Evolutionary conservation across 148 eudicot genomes (phyloP), one percentile per base, ranked within the genome.

Genomic region (Rhododendron mucronatum): DNA sequence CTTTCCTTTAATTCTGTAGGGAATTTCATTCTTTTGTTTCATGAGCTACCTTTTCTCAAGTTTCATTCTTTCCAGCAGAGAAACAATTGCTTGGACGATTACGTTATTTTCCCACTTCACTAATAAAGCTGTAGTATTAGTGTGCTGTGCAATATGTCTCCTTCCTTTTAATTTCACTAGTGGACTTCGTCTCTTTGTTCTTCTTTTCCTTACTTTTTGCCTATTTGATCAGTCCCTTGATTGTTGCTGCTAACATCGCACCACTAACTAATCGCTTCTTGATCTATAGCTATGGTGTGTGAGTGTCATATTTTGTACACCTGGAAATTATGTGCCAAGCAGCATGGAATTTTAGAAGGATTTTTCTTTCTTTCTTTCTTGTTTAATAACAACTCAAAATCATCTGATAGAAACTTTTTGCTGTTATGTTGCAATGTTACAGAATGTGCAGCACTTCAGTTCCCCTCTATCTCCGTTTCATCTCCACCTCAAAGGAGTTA

Each of bases 31-130:
- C 81, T 71, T 23, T n/a, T 77, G 14, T 18, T 78, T 50, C 61
- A 20, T 67, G 73, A 67, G 53, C 67, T 13, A 47, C 41, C 28
- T 23, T 33, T 51, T 44, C 33, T 81, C 33, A 44, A 73, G 55
- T 48, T 82, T 26, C 63, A 82, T 75, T 82, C 65, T 23, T 76
- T 75, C 76, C 57, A n/a, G 73, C 74, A 30, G 57, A 48, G 23
- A 39, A 85, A 50, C 39, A 1, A 41, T 76, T 82, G 82, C 55
- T 86, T 59, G 81, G 78, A 33, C 11, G 16, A 45, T 63, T 73
- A 1, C 50, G 9, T 23, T 23, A 20, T 55, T 74, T 51, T 82
- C 28, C 41, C 74, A 69, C 21, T 71, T 15, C 57, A 81, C 69
- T 35, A 86, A 71, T 67, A 73, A 33, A 82, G 20, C 44, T 69